Base-by-base conservation (phyloP, 257 asterid genomes). In the Capsicum chinense region DNA sequence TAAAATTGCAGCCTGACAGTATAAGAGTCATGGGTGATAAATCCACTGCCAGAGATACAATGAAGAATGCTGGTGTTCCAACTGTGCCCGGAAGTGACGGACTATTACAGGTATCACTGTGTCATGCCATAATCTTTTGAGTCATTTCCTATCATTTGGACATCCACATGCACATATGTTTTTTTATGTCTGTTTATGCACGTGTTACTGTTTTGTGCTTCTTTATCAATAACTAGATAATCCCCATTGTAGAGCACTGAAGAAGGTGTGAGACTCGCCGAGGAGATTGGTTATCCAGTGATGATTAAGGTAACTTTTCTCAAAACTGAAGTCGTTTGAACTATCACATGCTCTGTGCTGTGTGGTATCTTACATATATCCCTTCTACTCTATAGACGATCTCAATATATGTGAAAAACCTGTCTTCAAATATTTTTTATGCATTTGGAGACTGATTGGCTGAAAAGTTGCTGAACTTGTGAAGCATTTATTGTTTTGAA, bases 21-120 rank as follows among this genome's bases (percentile, higher is more conserved):
- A 97, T 97, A 44, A 90, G 95, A 86, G 94, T 95, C 91, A 97
- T 97, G 99, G 99, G 99, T 79, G 99, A 97, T 91, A 97, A 97
- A 89, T 90, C 99, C 83, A 97, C 98, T 83, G 99, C 99, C 62
- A 93, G 99, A 86, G 99, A 95, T 16, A 97, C 99, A 85, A 97
- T 97, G 99, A 97, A 97, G 93, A 97, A 90, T 79, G 98, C 99
- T 83, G 98, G 99, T 88, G 99, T 97, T 89, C 98, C 99, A 59
- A 97, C 99, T 83, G 99, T 97, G 76, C 99, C 99, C 68, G 99
- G 99, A 89, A 97, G 99, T 86, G 97, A 93, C 48, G 99, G 99
- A 79, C 89, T 97, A 81, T 84, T 97, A 81, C 88, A 89, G 98
- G 99, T 94, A 84, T 82, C 85, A 59, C 42, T 57, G 84, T 85